phyloP scores from a whole-genome alignment of 345 rosid genomes.

The Eucalyptus pumila region DNA sequence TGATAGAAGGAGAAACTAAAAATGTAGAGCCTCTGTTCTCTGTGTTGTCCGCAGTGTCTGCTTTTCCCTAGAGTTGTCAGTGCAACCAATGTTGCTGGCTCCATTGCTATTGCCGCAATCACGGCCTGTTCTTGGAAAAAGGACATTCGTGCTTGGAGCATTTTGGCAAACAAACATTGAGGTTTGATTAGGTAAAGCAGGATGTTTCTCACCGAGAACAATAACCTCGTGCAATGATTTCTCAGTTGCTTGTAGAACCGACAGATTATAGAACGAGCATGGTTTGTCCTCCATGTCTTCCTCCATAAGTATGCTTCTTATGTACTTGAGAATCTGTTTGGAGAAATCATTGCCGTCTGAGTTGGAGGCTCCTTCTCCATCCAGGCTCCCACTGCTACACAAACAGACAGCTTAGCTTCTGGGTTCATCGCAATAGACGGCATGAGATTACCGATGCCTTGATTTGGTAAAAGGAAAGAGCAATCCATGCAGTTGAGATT shows the following conservation, averaged over 20 bases:
- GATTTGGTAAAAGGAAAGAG: not conserved
- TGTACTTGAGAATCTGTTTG: constrained; percentile 3
- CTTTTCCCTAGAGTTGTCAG: not conserved
- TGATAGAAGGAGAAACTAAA: not conserved
- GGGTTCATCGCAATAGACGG: not conserved
- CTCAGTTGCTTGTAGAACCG: constrained; percentile 6
- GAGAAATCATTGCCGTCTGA: not conserved
- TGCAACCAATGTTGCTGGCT: not conserved
- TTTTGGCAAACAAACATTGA: not conserved
- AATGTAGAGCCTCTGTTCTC: not conserved
- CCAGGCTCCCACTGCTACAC: not conserved
- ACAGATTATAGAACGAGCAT: not conserved
- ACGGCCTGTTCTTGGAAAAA: not conserved
- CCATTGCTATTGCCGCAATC: not conserved
- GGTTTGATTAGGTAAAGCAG: not conserved
- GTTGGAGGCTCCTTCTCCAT: not conserved
- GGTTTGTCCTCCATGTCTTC: not conserved
- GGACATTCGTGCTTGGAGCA: not conserved
- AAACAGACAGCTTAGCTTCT: not conserved
- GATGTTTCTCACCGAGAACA: not conserved
- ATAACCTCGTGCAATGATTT: constrained; percentile 11
- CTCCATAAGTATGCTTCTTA: constrained; percentile 9
- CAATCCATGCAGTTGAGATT: not conserved
- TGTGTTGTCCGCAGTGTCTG: not conserved
- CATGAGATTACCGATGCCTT: not conserved